phyloP scores from a whole-genome alignment of 2,329 filamentous ascomycete genomes.

The Ophiostoma angusticollis region DNA sequence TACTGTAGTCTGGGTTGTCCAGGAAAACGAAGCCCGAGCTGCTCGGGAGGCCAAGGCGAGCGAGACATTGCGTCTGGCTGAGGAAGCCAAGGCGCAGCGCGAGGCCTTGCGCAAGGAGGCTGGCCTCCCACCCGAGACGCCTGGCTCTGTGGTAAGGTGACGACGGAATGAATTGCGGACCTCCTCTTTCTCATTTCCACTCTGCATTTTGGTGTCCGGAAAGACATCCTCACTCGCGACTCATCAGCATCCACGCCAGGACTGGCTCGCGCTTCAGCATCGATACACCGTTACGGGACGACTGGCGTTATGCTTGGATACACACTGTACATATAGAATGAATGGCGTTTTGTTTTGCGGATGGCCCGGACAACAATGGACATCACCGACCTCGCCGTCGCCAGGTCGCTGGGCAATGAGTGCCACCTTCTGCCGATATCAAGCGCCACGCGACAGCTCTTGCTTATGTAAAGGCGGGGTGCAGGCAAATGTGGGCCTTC shows the following conservation, averaged over 20 bases:
- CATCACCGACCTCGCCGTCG: neutral
- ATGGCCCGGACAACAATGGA: neutral
- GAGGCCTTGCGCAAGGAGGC: constrained; percentile 38
- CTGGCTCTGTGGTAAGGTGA: neutral
- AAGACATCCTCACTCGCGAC: no score
- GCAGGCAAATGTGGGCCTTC: neutral
- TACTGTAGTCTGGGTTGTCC: constrained; percentile 35
- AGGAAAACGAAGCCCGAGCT: constrained; percentile 34
- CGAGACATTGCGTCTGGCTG: constrained; percentile 24
- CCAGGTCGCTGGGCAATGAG: neutral
- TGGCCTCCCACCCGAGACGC: constrained; percentile 26
- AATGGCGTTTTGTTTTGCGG: constrained; percentile 4
- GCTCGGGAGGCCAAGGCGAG: constrained; percentile 25
- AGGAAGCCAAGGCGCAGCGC: constrained; percentile 30
- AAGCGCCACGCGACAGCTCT: no score
- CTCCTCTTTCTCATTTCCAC: no score
- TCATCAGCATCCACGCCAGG: no score
- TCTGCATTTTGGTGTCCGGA: no score
- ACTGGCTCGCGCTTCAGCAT: no score
- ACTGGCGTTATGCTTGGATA: no score
- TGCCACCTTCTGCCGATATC: no score
- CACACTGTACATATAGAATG: no score
- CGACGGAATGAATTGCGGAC: no score
- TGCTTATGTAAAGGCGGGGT: neutral
- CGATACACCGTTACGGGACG: no score